Evolutionary conservation across 2,329 filamentous ascomycete species (phyloP), one percentile per base, ranked within the genome.

Genomic region (Incumbomyces delicatus): DNA sequence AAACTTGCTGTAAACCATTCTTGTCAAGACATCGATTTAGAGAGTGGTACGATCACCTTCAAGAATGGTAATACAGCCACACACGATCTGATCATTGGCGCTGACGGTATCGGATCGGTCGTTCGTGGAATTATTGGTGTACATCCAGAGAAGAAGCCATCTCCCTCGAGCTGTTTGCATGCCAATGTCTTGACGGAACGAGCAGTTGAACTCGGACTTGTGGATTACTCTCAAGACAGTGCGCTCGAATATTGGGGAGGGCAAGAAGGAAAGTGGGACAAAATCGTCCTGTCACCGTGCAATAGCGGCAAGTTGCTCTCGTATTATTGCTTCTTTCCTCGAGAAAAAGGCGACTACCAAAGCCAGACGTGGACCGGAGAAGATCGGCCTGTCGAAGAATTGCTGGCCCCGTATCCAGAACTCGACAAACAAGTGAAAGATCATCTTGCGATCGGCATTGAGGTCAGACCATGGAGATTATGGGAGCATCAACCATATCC

Each of bases 221-320:
- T 78, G 29, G 77, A 84, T 59, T 83, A 81, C 62, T 78, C 77
- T 0, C 57, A 71, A 30, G 61, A 84, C 63, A 67, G 61, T 20
- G 80, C 80, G 0, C 66, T 85, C 0, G 78, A 85, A 61, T 85
- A 83, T 66, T 85, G 81, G 81, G 81, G 81, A 20, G 81, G 81
- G 1, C 40, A 42, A 10, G 74, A 78, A 44, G 75, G 80, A 46
- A 38, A 37, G 12, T 27, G 22, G 22, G 76, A 83, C 62, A 85
- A 85, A 69, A 84, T 85, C 48, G 81, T 85, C 4, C 66, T 85
- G 1, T 83, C 79, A 0, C 79, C 81, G 4, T 85, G 81, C 65
- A 81, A 83, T 57, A 75, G 74, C 17, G 80, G 80, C 44, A 75
- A 75, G 50, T 65, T 83, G 2, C 68, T 83, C 2, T 82, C 78